Conservation (phyloP, 371 early-diverging fungal species). For the Paraphysoderma sedebokerense region DNA sequence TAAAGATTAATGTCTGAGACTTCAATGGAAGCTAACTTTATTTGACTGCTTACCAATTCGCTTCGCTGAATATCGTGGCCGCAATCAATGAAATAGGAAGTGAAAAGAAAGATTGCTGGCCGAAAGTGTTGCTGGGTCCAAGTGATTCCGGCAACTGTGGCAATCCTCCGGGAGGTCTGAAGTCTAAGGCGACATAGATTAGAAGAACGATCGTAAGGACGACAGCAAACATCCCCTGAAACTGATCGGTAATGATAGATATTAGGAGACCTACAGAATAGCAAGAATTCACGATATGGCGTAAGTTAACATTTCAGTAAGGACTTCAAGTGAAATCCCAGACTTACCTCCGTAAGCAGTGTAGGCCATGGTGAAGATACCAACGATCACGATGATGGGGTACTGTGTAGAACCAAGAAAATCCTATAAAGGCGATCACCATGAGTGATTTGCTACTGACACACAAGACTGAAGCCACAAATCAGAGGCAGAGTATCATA, state of each 20-base stretch:
- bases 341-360: slow-evolving; percentile 39
- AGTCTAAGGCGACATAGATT: slow-evolving; percentile 32
- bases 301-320: too few species aligned
- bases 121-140: slow-evolving; percentile 24
- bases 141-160: slow-evolving; percentile 17
- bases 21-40: too few species aligned
- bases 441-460: neutral
- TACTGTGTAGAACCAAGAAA: neutral
- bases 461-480: neutral
- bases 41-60: too few species aligned
- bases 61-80: slow-evolving; percentile 35
- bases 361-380: slow-evolving; percentile 29
- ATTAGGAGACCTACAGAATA: slow-evolving; percentile 38
- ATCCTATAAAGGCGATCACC: neutral
- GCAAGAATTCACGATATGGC: too few species aligned
- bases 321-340: too few species aligned
- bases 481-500: neutral
- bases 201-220: slow-evolving; percentile 16
- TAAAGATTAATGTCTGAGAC: too few species aligned
- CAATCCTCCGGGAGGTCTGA: slow-evolving; percentile 16
- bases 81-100: slow-evolving; percentile 28
- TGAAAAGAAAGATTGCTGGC: slow-evolving; percentile 25
- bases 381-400: slow-evolving; percentile 13
- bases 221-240: slow-evolving; percentile 26
- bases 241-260: slow-evolving; percentile 34